Evolutionary conservation across 176 grass and related monocot genomes (phyloP).

Genomic region (Phragmites australis): DNA sequence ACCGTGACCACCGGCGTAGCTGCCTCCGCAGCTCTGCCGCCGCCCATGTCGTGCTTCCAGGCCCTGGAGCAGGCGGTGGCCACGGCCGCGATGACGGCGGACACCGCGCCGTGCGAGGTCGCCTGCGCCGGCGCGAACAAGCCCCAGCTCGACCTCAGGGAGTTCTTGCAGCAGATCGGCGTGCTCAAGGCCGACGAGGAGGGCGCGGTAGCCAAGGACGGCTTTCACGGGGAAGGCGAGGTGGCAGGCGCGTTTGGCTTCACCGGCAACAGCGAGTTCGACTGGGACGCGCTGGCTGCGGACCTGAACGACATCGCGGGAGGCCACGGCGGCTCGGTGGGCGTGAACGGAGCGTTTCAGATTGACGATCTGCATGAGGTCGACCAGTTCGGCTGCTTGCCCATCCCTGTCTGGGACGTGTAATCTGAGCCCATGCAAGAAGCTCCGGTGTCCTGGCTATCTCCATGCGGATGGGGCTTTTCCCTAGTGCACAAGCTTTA

Average conservation of each 20-base stretch:
- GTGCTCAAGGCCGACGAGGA: conserved; percentile 64
- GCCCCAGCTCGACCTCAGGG: conserved; percentile 95
- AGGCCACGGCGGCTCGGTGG: conserved; percentile 33
- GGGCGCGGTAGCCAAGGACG: neutral
- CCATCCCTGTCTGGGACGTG: conserved; percentile 88
- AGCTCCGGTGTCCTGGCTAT: conserved; percentile 2
- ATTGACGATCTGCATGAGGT: conserved; percentile 79
- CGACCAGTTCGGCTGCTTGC: conserved; percentile 62
- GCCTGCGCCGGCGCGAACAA: conserved; percentile 32
- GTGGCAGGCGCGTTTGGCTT: conserved; percentile 31
- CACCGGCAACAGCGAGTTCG: conserved; percentile 58
- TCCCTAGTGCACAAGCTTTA: neutral
- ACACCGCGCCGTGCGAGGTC: conserved; percentile 24
- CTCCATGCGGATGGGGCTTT: neutral
- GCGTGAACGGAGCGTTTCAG: conserved; percentile 50
- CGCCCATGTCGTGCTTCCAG: conserved; percentile 51
- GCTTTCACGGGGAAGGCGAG: neutral
- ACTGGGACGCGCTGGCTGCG: conserved; percentile 85
- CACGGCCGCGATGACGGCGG: conserved; percentile 9
- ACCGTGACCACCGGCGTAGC: conserved; percentile 13
- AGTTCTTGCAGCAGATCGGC: conserved; percentile 96
- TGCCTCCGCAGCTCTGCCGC: neutral
- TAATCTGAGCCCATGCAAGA: conserved; percentile 38
- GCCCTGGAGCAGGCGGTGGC: conserved; percentile 47
- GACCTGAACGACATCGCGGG: conserved; percentile 68